Evolutionary conservation across 176 grass and related monocot genomes (phyloP).

Genomic region (Lolium multiflorum): DNA sequence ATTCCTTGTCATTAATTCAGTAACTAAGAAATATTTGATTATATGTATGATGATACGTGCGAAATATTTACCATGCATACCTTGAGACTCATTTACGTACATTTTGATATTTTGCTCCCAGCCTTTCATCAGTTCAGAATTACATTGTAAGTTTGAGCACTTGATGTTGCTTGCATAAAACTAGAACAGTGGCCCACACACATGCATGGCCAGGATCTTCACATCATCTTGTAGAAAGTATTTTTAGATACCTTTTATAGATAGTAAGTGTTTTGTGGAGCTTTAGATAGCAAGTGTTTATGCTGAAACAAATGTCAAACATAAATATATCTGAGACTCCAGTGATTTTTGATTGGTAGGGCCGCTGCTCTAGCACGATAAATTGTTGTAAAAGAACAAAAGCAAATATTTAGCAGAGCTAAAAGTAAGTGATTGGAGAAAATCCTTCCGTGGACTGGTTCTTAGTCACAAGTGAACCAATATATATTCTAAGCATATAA

Average conservation of each 20-base stretch:
- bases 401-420: conserved; percentile 1
- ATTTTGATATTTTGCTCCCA: not conserved
- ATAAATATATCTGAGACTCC: not conserved
- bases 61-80: not conserved
- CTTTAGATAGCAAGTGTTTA: not conserved
- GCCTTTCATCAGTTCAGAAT: not conserved
- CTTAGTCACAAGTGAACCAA: not conserved
- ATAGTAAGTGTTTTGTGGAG: not conserved
- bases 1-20: not conserved
- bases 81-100: not conserved
- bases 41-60: not conserved
- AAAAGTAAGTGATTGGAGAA: not conserved
- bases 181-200: not conserved
- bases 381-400: not conserved
- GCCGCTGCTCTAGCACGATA: not conserved
- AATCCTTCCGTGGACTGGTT: not conserved
- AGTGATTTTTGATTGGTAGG: not conserved
- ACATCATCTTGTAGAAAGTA: not conserved
- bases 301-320: not conserved
- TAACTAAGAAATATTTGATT: not conserved
- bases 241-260: not conserved
- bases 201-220: not conserved
- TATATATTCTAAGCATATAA: not conserved
- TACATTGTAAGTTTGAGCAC: not conserved
- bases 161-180: not conserved